phyloP scores from a whole-genome alignment of 1,284 basidiomycete species.

The Rhodotorula glutinis region DNA sequence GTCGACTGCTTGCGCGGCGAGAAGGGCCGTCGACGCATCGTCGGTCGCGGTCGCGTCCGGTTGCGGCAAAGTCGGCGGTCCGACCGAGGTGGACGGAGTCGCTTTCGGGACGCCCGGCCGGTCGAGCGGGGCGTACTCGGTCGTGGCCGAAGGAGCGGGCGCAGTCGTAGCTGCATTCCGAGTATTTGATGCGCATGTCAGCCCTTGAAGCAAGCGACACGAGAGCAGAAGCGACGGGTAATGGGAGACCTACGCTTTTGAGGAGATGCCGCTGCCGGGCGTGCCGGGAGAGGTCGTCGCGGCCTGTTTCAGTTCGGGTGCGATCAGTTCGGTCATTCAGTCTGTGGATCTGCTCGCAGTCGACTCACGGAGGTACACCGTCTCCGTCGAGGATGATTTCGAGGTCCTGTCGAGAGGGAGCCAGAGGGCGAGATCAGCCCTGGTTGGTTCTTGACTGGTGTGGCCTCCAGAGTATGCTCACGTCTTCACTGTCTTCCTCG shows the following conservation, averaged over 20 bases:
- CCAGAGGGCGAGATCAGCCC: no score
- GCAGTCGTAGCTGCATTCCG: slow-evolving; percentile 12
- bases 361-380: slow-evolving; percentile 17
- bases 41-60: slow-evolving; percentile 20
- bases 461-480: no score
- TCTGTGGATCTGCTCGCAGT: neutral
- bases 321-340: neutral
- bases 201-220: neutral
- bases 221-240: neutral
- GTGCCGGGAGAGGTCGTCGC: slow-evolving; percentile 6
- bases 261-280: slow-evolving; percentile 4
- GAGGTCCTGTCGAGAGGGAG: slow-evolving; percentile 39
- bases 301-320: neutral
- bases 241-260: slow-evolving; percentile 20
- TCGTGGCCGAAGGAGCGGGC: slow-evolving; percentile 24
- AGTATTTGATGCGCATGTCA: no score
- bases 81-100: slow-evolving; percentile 2
- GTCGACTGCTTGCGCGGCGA: slow-evolving; percentile 1
- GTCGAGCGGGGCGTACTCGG: slow-evolving; percentile 35
- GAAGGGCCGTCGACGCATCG: slow-evolving; percentile 4
- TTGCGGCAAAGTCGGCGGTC: slow-evolving; percentile 6
- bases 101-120: slow-evolving; percentile 24
- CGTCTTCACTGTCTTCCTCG: slow-evolving; percentile 41
- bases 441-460: no score
- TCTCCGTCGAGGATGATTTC: slow-evolving; percentile 44